These are phyloP conservation scores for Phaeosphaeriaceae sp. DNA, from an alignment of 2,329 filamentous ascomycete genomes.

Conservation along the genomic window DNA sequence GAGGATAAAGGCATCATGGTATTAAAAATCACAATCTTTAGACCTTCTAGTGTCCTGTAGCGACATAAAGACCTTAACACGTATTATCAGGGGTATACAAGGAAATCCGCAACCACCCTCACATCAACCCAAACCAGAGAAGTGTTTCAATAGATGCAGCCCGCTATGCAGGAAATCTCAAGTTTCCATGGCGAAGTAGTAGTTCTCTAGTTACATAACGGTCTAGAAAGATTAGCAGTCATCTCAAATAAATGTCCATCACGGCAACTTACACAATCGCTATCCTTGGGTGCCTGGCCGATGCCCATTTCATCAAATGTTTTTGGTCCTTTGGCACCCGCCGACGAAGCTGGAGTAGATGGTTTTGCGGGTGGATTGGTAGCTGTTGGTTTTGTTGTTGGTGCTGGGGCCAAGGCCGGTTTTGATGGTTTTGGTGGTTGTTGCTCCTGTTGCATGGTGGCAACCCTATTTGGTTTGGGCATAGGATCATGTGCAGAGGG, in stretches of 20 bases:
- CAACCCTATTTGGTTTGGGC: conserved; percentile 32
- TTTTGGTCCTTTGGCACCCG: conserved; percentile 77
- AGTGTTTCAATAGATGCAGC: conserved; percentile 10
- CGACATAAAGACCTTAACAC: conserved; percentile 1
- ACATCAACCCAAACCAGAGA: neutral
- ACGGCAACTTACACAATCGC: conserved; percentile 77
- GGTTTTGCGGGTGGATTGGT: conserved; percentile 37
- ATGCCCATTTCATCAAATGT: conserved; percentile 99
- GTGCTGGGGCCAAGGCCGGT: conserved; percentile 15
- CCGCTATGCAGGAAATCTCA: conserved; percentile 27
- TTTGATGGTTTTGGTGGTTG: conserved; percentile 19
- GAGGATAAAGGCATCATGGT: too few relatives aligned
- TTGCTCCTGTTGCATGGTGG: conserved; percentile 31
- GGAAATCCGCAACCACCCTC: neutral
- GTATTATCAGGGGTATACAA: conserved; percentile 13
- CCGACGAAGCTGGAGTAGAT: conserved; percentile 30
- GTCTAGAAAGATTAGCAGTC: conserved; percentile 26
- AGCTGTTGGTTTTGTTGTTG: conserved; percentile 27
- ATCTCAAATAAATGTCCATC: neutral
- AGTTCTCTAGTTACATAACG: conserved; percentile 32
- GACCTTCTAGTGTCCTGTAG: too few relatives aligned
- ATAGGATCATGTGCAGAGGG: conserved; percentile 31
- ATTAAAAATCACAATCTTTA: too few relatives aligned
- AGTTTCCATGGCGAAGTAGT: neutral
- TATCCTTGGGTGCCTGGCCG: conserved; percentile 79